These are phyloP conservation scores for Immersiella caudata DNA, from an alignment of 495 filamentous ascomycete genomes.

Conservation along the genomic window DNA sequence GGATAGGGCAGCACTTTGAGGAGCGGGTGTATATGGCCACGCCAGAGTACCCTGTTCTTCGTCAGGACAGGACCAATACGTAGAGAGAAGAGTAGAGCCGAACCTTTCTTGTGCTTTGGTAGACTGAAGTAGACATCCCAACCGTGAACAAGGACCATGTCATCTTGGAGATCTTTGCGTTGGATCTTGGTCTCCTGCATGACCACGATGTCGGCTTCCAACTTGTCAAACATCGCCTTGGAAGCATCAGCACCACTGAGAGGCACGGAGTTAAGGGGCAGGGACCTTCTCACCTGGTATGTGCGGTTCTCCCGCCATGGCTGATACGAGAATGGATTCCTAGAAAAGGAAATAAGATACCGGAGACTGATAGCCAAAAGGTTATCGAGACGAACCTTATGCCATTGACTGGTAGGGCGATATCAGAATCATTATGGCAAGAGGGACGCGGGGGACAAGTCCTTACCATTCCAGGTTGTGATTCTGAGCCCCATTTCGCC, in stretches of 20 bases:
- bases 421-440: background rate
- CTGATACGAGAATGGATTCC: constrained; percentile 92
- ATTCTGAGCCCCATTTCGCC: constrained; percentile 71
- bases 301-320: constrained; percentile 89
- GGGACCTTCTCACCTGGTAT: constrained; percentile 62
- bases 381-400: constrained; percentile 67
- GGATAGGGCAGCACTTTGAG: constrained; percentile 81
- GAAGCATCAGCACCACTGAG: constrained; percentile 4
- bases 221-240: constrained; percentile 88
- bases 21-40: constrained; percentile 96
- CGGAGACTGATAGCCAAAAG: background rate
- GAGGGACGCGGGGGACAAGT: constrained; percentile 26
- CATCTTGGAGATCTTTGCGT: constrained; percentile 87
- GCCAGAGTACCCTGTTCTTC: constrained; percentile 81
- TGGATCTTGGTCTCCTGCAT: constrained; percentile 98
- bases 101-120: constrained; percentile 90
- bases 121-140: constrained; percentile 98
- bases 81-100: background rate
- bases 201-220: constrained; percentile 91
- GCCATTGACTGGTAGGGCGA: constrained; percentile 71
- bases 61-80: constrained; percentile 10
- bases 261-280: background rate
- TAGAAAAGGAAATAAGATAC: constrained; percentile 35
- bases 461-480: constrained; percentile 87
- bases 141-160: constrained; percentile 93